Base-by-base conservation (phyloP, 805 yeast species). In the Jamesozyma lodderae region DNA sequence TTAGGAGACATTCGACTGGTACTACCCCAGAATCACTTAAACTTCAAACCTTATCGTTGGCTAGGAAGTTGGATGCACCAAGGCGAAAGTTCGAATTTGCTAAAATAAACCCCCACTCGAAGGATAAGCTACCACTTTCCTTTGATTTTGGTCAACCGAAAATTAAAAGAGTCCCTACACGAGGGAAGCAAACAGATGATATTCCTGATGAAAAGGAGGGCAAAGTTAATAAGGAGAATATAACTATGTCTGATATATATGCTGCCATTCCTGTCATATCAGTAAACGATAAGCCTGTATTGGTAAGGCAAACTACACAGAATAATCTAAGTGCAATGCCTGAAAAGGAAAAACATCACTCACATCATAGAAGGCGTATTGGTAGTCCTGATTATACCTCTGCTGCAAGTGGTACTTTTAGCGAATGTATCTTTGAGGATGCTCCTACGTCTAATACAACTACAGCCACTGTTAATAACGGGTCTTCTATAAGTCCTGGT, bases 331-430 rank as follows among this genome's bases (percentile, higher is more conserved):
- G 27, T 5, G 32, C 26, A 5, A 10, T 31, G 17, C 13, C 10
- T 22, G 42, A 29, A 7, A 42, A 21, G n/a, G 40, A 41, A 11
- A 29, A 19, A 7, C 43, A 30, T 9, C 43, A 22, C 17, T 17
- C 11, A 29, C 48, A 42, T 31, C 40, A 24, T 14, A 25, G 23
- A 6, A 20, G 17, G 4, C 15, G 31, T 4, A 18, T 13, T 15
- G 23, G 27, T 3, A 31, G 22, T 4, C 35, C 41, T 4, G 59
- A 54, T 41, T 49, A 43, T 30, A 53, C 59, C 2, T 47, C 57
- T n/a, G 54, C 60, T 1, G 23, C 49, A 1, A 44, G 55, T 13
- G 62, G 60, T 4, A 49, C 48, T 40, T 57, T 54, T 33, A 48
- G 56, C 24, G 53, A 52, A 13, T 45, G 51, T 26, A 46, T 57